phyloP scores from a whole-genome alignment of 2,329 filamentous ascomycete species.

The Metarhizium rileyi region DNA sequence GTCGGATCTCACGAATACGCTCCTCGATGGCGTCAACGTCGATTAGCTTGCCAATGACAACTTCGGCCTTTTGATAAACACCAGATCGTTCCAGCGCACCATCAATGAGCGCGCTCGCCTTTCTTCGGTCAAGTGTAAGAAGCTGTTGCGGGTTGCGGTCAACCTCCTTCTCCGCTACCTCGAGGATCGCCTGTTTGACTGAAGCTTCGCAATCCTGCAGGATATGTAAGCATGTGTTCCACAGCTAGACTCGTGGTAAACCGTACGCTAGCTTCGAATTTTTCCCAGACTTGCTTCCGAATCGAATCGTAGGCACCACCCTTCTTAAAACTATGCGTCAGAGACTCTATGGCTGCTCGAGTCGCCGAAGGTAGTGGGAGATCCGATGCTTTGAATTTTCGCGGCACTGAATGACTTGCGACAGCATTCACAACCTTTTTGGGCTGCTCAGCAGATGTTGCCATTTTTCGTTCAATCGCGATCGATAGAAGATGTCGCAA shows the following conservation, averaged over 20 bases:
- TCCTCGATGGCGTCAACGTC: constrained; percentile 58
- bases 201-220: constrained; percentile 58
- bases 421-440: constrained; percentile 11
- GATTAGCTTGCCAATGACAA: constrained; percentile 57
- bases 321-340: constrained; percentile 78
- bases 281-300: constrained; percentile 67
- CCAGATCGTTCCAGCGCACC: constrained; percentile 68
- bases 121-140: constrained; percentile 61
- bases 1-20: constrained; percentile 58
- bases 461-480: constrained; percentile 13
- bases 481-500: neutral
- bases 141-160: constrained; percentile 64
- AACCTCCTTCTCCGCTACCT: constrained; percentile 63
- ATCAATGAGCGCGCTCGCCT: constrained; percentile 67
- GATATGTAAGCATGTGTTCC: constrained; percentile 3
- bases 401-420: constrained; percentile 10
- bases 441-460: constrained; percentile 16
- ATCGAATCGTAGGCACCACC: constrained; percentile 74
- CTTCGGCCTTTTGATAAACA: constrained; percentile 63
- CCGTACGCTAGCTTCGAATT: constrained; percentile 60
- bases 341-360: constrained; percentile 60
- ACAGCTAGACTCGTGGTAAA: neutral
- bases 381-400: constrained; percentile 63
- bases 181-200: constrained; percentile 55
- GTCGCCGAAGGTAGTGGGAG: constrained; percentile 66